Base-by-base conservation (phyloP, 2,329 filamentous ascomycete genomes). In the Ceratocystis lukuohia region DNA sequence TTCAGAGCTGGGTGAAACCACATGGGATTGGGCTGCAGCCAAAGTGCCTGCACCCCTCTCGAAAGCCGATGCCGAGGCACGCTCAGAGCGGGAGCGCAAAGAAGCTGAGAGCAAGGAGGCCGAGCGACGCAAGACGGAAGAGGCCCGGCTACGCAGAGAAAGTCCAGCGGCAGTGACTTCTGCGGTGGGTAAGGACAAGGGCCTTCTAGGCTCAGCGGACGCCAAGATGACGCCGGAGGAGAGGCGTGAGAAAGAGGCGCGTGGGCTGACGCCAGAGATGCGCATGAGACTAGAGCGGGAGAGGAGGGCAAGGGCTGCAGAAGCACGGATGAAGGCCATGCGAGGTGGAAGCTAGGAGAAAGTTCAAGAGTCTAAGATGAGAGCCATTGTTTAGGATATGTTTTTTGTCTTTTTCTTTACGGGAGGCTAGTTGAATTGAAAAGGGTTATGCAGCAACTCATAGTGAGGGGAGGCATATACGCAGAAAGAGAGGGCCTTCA, bases 211-310 rank as follows among this genome's bases (percentile, higher is more conserved):
- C 46, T 79, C 87, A n/a, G 81, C 81, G 1, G 80, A 78, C 37
- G 76, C 83, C 33, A 81, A 82, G 69, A 92, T 91, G 79, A 88
- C 88, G 20, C 87, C 87, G 0, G 84, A 91, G 71, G 90, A 96
- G 74, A 85, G 83, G 73, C 82, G 91, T 69, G 88, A 93, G 73
- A 91, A 95, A 72, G 91, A 96, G 75, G 82, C 83, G 62, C 84
- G 90, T 69, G 92, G 93, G 0, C 79, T 97, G 77, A 95, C 89
- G 53, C 86, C 90, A 0, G 93, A 97, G 77, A 92, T 94, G 84
- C 84, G 86, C 74, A 84, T 86, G 82, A 85, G 83, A 73, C 75
- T 97, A 65, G 94, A 97, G 75, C 80, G 94, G 71, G 94, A 99
- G 77, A 81, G 91, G 71, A 87, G 93, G 72, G 94, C 94, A 3